A percentile compares a stretch with the other conserved stretches of the same genome.
phyloP scores from a whole-genome alignment of 148 eudicot species.

The Nepenthes mirabilis region DNA sequence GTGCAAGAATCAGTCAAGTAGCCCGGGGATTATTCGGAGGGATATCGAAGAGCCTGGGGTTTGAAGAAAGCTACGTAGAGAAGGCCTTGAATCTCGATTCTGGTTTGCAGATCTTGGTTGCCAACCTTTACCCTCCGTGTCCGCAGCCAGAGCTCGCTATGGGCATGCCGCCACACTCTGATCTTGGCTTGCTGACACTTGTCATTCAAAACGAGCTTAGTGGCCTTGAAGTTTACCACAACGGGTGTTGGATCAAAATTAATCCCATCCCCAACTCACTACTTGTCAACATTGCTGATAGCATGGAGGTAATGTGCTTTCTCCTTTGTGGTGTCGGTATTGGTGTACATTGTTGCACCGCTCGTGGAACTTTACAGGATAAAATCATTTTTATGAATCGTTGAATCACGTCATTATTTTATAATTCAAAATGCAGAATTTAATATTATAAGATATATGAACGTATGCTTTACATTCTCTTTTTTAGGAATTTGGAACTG shows the following conservation, averaged over 20 bases:
- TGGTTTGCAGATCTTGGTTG: constrained; percentile 18
- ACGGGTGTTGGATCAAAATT: constrained; percentile 24
- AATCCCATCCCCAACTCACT: constrained; percentile 30
- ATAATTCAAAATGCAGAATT: neutral
- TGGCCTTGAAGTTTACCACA: constrained; percentile 26
- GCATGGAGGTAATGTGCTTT: constrained; percentile 18
- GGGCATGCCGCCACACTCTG: constrained; percentile 31
- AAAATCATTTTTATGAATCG: neutral
- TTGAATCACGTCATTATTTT: neutral
- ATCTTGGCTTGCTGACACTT: constrained; percentile 26
- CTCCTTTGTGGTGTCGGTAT: too few relatives aligned
- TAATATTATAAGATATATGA: too few relatives aligned
- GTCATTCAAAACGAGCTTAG: constrained; percentile 22
- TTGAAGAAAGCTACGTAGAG: constrained; percentile 13
- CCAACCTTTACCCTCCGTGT: constrained; percentile 25
- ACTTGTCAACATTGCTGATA: constrained; percentile 32
- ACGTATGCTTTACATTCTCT: too few relatives aligned
- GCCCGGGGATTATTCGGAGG: constrained; percentile 7
- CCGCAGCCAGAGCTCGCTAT: constrained; percentile 27
- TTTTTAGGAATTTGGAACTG: too few relatives aligned
- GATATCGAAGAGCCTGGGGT: constrained; percentile 24
- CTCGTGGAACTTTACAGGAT: neutral
- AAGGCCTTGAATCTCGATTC: constrained; percentile 12
- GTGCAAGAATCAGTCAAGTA: too few relatives aligned
- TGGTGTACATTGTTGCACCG: neutral